phyloP scores from a whole-genome alignment of 345 rosid species.

The Arabidopsis arenosa region DNA sequence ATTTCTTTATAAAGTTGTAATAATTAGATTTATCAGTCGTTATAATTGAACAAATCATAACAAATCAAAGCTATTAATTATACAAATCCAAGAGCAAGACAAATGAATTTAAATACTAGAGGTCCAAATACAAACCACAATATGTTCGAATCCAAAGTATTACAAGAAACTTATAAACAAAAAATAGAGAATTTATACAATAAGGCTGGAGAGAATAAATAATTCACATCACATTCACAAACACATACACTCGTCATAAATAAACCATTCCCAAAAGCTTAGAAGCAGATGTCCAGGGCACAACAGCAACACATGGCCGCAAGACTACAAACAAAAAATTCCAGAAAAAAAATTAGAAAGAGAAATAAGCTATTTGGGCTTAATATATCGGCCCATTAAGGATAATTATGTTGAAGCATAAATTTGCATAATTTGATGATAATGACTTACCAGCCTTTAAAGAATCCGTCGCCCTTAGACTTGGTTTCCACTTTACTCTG shows the following conservation, averaged over 20 bases:
- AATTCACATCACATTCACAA: constrained; percentile 34
- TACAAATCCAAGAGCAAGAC: background rate
- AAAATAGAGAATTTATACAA: background rate
- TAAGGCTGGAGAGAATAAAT: background rate
- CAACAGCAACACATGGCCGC: constrained; percentile 50
- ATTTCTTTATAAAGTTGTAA: background rate
- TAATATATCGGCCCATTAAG: background rate
- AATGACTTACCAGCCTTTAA: constrained; percentile 41
- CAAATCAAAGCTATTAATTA: background rate
- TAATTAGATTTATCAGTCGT: background rate
- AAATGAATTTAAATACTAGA: background rate
- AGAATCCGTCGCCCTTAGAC: constrained; percentile 46
- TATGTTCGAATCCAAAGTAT: constrained; percentile 4
- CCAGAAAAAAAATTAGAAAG: background rate
- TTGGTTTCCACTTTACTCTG: constrained; percentile 41
- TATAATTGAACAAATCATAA: background rate
- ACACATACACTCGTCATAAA: constrained; percentile 7
- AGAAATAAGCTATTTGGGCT: background rate
- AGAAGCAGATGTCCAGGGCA: constrained; percentile 43
- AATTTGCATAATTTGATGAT: background rate
- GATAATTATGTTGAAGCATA: background rate
- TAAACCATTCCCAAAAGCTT: constrained; percentile 1
- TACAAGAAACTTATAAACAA: constrained; percentile 25
- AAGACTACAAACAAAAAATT: constrained; percentile 36
- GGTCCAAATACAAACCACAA: background rate